Base-by-base conservation (phyloP, 106 monocot species). In the Amphibolis antarctica region DNA sequence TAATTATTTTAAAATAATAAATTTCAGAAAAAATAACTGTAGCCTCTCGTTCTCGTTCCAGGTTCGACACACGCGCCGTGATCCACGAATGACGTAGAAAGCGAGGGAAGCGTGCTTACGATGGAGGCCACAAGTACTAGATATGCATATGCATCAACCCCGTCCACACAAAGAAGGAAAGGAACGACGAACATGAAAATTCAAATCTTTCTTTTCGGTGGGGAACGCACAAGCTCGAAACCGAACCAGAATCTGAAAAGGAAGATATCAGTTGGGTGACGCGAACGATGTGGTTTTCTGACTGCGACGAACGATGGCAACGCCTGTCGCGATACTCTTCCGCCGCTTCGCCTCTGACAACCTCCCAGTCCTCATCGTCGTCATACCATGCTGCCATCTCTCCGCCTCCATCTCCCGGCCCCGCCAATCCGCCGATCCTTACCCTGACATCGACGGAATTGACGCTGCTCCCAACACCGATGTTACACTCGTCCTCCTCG, bases 361-460 rank as follows among this genome's bases (percentile, higher is more conserved):
- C 50, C 59, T 74, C 75, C 85, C 85, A 86, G 10, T 62, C 66
- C 20, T 60, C 72, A 55, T 18, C 64, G 21, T 69, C 78, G 14
- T 72, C 78, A 0, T 69, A 73, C 65, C 66, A 61, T 4, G 17
- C 27, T 0, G 25, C 42, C 17, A 28, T 28, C 42, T 13, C 23
- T 13, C 23, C 44, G 13, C 28, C 28, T 21, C 28, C 48, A 36
- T 7, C 36, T 14, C 28, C 51, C 30, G 54, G 73, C 19, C 28
- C 51, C 30, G 54, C 76, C 70, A 82, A 52, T 20, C 55, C 76
- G 27, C 26, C 52, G n/a, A 86, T 30, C 54, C 79, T 79, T 63
- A 46, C 62, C 66, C 45, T 74, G 19, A 73, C 68, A 17, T 42
- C 44, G 44, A 22, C 56, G 24, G 23, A 47, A 30, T 42, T 9